phyloP scores from a whole-genome alignment of 2,329 filamentous ascomycete species.

The Microdochium trichocladiopsis region DNA sequence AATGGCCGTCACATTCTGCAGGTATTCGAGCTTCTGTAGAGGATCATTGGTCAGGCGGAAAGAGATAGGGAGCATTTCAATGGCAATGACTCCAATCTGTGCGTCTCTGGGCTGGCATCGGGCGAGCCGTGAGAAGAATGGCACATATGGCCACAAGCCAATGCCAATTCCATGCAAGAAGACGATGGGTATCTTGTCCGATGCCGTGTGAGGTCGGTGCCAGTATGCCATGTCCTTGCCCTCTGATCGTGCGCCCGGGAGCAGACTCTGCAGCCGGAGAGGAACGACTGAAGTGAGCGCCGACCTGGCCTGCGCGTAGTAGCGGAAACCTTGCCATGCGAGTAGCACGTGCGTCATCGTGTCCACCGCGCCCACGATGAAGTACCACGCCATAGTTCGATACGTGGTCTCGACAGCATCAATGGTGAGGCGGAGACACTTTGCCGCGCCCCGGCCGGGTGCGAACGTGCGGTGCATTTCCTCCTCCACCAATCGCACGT shows the following conservation, averaged over 20 bases:
- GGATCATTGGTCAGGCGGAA: constrained; percentile 52
- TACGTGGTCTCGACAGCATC: constrained; percentile 55
- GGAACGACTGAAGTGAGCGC: constrained; percentile 45
- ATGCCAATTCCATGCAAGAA: constrained; percentile 68
- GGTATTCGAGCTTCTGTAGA: constrained; percentile 42
- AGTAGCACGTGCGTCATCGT: constrained; percentile 39
- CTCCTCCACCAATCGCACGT: constrained; percentile 44
- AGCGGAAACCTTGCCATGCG: constrained; percentile 40
- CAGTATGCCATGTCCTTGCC: constrained; percentile 53
- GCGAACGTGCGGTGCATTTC: constrained; percentile 42
- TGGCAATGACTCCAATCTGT: constrained; percentile 53
- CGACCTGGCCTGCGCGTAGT: constrained; percentile 35
- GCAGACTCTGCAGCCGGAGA: constrained; percentile 42
- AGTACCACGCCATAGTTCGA: constrained; percentile 58
- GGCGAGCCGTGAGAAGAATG: constrained; percentile 47
- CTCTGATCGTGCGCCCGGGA: constrained; percentile 38
- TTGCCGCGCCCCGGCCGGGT: constrained; percentile 47
- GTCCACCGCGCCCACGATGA: constrained; percentile 48
- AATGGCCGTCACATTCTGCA: constrained; percentile 48
- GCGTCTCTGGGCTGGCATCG: constrained; percentile 20
- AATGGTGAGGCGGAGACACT: constrained; percentile 56
- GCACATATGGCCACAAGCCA: constrained; percentile 55
- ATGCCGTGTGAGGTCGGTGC: constrained; percentile 55
- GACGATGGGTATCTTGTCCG: constrained; percentile 48
- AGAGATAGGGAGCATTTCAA: constrained; percentile 61